A percentile compares a stretch with the other conserved stretches of the same genome.
Evolutionary conservation across 2,329 filamentous ascomycete species (phyloP).

Genomic region (Ceratocystis cubensis): DNA sequence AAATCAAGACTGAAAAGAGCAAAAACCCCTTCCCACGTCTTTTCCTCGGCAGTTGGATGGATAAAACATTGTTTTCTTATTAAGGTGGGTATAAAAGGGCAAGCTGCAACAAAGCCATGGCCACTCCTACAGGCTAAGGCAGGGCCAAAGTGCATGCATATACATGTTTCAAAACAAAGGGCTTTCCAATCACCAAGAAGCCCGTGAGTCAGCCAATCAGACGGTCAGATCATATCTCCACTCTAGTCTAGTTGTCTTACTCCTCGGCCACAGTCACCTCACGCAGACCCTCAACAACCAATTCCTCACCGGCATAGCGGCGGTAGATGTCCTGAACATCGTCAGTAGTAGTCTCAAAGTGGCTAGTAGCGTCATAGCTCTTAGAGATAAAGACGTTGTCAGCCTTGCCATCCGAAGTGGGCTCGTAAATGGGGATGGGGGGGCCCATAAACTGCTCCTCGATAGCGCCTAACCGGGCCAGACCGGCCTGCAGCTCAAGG

Average conservation of each 20-base stretch:
- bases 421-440: slow-evolving; percentile 89
- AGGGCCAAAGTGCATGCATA: slow-evolving; percentile 6
- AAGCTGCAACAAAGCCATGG: slow-evolving; percentile 6
- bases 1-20: background rate
- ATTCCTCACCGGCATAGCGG: slow-evolving; percentile 68
- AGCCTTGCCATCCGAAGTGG: slow-evolving; percentile 63
- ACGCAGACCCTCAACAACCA: slow-evolving; percentile 76
- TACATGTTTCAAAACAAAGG: slow-evolving; percentile 16
- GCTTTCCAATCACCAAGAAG: background rate
- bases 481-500: slow-evolving; percentile 80
- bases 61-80: slow-evolving; percentile 20
- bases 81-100: slow-evolving; percentile 21
- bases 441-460: slow-evolving; percentile 94
- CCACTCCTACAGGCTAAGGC: background rate
- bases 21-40: background rate
- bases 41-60: slow-evolving; percentile 2
- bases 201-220: too few species aligned
- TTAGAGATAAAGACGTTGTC: slow-evolving; percentile 97
- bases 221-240: too few species aligned
- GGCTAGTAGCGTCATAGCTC: slow-evolving; percentile 94
- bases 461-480: slow-evolving; percentile 82
- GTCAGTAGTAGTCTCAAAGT: slow-evolving; percentile 87
- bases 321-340: slow-evolving; percentile 91
- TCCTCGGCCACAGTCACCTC: slow-evolving; percentile 61
- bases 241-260: background rate